Percentiles rank a stretch among this genome's conserved stretches.
phyloP scores from a whole-genome alignment of 1,139 yeast species.

The Candida neerlandica region DNA sequence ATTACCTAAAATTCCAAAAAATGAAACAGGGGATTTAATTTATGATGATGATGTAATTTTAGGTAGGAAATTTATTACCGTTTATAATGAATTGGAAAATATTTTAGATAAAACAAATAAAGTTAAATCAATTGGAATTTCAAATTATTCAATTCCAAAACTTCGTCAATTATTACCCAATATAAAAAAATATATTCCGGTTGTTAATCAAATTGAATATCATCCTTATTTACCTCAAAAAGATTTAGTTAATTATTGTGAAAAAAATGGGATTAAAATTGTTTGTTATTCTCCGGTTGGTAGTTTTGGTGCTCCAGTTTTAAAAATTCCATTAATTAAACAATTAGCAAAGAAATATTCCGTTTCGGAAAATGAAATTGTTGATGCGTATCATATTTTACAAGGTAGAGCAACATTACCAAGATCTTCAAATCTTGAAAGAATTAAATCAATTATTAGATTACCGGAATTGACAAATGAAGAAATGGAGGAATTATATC shows the following conservation, averaged over 20 bases:
- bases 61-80: conserved; percentile 44
- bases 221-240: conserved; percentile 44
- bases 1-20: conserved; percentile 35
- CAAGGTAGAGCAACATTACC: conserved; percentile 37
- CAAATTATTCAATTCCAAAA: conserved; percentile 34
- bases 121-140: conserved; percentile 35
- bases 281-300: conserved; percentile 42
- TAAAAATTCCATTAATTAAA: conserved; percentile 33
- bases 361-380: conserved; percentile 36
- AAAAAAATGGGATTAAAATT: conserved; percentile 26
- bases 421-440: conserved; percentile 39
- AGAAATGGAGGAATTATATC: conserved; percentile 44
- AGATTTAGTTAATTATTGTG: conserved; percentile 33
- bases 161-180: conserved; percentile 30
- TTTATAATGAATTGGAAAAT: conserved; percentile 52
- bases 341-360: conserved; percentile 35
- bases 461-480: conserved; percentile 45
- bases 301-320: conserved; percentile 37
- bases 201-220: conserved; percentile 39
- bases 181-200: conserved; percentile 31
- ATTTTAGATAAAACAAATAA: conserved; percentile 34
- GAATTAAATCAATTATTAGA: conserved; percentile 32
- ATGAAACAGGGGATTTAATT: conserved; percentile 41
- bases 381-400: conserved; percentile 41
- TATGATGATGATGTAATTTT: conserved; percentile 45